phyloP scores from a whole-genome alignment of 768 basidiomycete genomes.

The Myochromella boudieri region DNA sequence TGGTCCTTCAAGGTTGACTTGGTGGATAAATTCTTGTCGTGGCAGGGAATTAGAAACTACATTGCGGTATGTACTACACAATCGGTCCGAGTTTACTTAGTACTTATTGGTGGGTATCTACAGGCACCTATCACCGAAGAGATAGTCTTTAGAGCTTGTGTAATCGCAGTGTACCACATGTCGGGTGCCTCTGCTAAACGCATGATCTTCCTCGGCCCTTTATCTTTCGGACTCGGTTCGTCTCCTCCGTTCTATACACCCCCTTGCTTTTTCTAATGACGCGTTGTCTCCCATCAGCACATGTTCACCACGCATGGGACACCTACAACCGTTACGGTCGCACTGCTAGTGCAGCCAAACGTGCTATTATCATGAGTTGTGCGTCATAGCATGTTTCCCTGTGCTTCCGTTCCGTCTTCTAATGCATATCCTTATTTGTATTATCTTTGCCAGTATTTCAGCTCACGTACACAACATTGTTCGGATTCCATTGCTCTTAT shows the following conservation, averaged over 20 bases:
- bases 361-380: constrained; percentile 60
- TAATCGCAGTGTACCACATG: constrained; percentile 72
- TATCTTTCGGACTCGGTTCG: constrained; percentile 88
- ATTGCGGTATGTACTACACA: constrained; percentile 33
- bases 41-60: constrained; percentile 74
- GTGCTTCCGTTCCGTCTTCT: not conserved
- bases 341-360: constrained; percentile 59
- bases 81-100: not conserved
- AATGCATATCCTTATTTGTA: not conserved
- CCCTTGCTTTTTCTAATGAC: not conserved
- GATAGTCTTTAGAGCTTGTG: constrained; percentile 84
- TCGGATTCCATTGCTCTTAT: constrained; percentile 86
- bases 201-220: constrained; percentile 79
- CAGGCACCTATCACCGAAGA: constrained; percentile 94
- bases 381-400: constrained; percentile 21
- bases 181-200: constrained; percentile 50
- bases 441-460: too few species aligned
- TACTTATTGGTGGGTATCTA: constrained; percentile 22
- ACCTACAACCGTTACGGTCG: constrained; percentile 74
- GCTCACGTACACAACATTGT: constrained; percentile 86
- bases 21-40: constrained; percentile 39
- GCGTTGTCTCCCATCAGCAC: constrained; percentile 52
- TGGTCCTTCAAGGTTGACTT: constrained; percentile 47
- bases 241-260: constrained; percentile 3
- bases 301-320: constrained; percentile 92